These are phyloP conservation scores for Phalaenopsis hybrid DNA, from an alignment of 116 monocot species.

Conservation along the genomic window DNA sequence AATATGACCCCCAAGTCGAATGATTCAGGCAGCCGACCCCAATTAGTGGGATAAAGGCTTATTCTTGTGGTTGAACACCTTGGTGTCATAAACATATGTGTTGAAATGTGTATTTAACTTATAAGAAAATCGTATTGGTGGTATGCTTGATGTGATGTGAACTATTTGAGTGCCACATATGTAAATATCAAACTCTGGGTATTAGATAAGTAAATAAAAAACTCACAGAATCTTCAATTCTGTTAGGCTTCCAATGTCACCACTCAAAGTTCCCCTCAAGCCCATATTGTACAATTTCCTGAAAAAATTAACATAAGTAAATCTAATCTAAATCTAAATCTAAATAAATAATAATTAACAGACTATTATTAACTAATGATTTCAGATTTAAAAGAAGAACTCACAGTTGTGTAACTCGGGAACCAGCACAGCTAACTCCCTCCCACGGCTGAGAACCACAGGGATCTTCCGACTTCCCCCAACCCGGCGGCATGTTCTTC, in stretches of 20 bases:
- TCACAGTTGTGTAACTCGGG: slow-evolving; percentile 52
- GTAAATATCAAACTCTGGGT: no score
- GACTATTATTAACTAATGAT: background rate
- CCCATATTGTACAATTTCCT: slow-evolving; percentile 58
- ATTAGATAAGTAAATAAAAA: background rate
- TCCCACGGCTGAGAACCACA: slow-evolving; percentile 58
- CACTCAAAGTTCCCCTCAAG: slow-evolving; percentile 42
- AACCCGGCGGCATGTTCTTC: slow-evolving; percentile 57
- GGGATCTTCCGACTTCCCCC: slow-evolving; percentile 54
- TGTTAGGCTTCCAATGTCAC: slow-evolving; percentile 43
- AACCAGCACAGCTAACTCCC: slow-evolving; percentile 42
- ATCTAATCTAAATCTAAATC: background rate
- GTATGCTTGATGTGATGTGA: no score
- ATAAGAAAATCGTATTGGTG: no score
- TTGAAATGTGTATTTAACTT: no score
- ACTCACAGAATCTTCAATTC: slow-evolving; percentile 49
- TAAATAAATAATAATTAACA: background rate
- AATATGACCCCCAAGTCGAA: no score
- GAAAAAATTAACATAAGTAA: background rate
- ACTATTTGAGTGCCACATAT: no score
- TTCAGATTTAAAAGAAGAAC: background rate
- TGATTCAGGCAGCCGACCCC: no score
- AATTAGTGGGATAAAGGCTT: no score
- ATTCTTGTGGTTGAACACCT: no score
- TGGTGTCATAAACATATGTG: no score